Evolutionary conservation across 2,329 filamentous ascomycete species (phyloP).

Genomic region (Rhynchosporium graminicola): DNA sequence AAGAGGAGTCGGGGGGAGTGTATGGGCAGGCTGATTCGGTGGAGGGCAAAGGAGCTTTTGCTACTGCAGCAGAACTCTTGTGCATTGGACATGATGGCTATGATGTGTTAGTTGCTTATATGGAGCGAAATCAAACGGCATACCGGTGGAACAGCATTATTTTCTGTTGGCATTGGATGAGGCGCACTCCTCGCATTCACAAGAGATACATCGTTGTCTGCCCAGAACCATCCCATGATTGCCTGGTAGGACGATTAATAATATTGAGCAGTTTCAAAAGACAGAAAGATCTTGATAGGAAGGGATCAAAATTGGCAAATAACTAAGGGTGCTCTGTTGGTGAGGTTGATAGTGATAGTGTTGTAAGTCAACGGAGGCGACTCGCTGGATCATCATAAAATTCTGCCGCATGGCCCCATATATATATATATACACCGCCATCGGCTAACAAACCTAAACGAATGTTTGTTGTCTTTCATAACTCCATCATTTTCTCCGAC

Average conservation of each 20-base stretch:
- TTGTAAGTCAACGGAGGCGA: constrained; percentile 5
- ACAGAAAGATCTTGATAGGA: too few relatives aligned
- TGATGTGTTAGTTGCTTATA: constrained; percentile 21
- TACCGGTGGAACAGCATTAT: constrained; percentile 36
- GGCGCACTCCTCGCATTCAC: constrained; percentile 31
- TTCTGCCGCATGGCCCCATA: constrained; percentile 9
- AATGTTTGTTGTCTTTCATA: constrained; percentile 3
- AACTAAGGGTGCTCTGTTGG: too few relatives aligned
- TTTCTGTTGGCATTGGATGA: constrained; percentile 31
- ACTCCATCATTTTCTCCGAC: neutral
- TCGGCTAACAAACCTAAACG: constrained; percentile 1
- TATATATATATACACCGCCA: neutral
- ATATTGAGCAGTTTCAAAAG: constrained; percentile 10
- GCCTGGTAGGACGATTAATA: neutral
- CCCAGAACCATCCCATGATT: constrained; percentile 41
- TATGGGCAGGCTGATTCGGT: constrained; percentile 40
- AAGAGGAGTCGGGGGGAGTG: constrained; percentile 35
- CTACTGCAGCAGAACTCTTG: constrained; percentile 43
- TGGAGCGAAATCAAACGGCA: neutral
- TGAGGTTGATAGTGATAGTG: neutral
- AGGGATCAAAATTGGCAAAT: too few relatives aligned
- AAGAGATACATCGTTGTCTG: constrained; percentile 32
- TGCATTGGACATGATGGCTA: constrained; percentile 73
- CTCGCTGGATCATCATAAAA: constrained; percentile 8
- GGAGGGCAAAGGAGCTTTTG: constrained; percentile 35